These are phyloP conservation scores for Oryza brachyantha DNA, from an alignment of 176 grass and related monocot species.

Conservation along the genomic window DNA sequence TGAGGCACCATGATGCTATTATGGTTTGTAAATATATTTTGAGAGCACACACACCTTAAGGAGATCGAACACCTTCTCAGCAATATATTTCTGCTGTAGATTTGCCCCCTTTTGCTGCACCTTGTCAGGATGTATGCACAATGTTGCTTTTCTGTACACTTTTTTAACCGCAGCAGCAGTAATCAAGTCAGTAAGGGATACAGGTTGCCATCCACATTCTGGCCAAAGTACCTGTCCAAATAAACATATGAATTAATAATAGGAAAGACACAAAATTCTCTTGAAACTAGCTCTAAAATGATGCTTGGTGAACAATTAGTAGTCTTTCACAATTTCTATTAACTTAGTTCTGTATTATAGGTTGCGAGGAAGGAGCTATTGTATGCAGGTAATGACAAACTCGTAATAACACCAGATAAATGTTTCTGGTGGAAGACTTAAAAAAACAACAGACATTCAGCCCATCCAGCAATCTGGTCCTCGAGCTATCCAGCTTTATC, in stretches of 20 bases:
- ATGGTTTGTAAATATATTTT: not conserved
- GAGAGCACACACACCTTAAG: slow-evolving; percentile 58
- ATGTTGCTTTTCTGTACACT: slow-evolving; percentile 71
- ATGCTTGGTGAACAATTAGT: not conserved
- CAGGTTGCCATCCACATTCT: slow-evolving; percentile 81
- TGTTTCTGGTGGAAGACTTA: not conserved
- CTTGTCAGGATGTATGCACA: slow-evolving; percentile 87
- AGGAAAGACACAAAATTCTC: not conserved
- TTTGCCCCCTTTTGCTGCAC: slow-evolving; percentile 79
- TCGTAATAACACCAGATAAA: not conserved
- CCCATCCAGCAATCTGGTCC: not conserved
- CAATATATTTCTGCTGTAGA: slow-evolving; percentile 75
- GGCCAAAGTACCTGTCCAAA: slow-evolving; percentile 70
- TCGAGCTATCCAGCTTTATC: not conserved
- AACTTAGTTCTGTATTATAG: not conserved
- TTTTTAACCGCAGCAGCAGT: slow-evolving; percentile 70
- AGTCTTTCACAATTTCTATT: not conserved
- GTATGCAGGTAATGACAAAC: not conserved
- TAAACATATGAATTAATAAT: slow-evolving; percentile 19
- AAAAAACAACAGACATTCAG: not conserved
- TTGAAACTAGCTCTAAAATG: not conserved
- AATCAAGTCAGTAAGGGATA: slow-evolving; percentile 79
- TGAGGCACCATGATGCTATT: slow-evolving; percentile 6
- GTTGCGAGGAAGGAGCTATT: not conserved
- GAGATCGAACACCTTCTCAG: slow-evolving; percentile 86